Percentiles rank a stretch among this genome's conserved stretches.
Conservation (phyloP, 148 eudicot genomes). For the Persicaria tinctoria region DNA sequence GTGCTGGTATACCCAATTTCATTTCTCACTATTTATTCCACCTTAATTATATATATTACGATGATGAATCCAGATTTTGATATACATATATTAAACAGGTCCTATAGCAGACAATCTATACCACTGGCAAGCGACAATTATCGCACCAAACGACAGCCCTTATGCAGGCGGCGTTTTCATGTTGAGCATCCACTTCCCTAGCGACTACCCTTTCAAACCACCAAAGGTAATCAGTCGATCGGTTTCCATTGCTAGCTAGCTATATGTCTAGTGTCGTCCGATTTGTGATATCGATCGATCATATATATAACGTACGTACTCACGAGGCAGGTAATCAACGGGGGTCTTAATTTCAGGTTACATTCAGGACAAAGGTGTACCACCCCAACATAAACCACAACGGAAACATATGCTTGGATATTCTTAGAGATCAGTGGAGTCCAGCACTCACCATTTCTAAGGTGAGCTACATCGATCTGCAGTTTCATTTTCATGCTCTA, state of each 20-base stretch:
- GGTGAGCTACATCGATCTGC: constrained; percentile 8
- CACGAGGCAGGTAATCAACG: too few relatives aligned
- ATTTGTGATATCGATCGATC: too few relatives aligned
- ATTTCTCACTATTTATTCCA: too few relatives aligned
- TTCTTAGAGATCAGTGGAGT: constrained; percentile 66
- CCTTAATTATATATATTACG: too few relatives aligned
- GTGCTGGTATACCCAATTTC: constrained; percentile 34
- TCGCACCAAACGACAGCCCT: constrained; percentile 54
- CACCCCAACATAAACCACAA: constrained; percentile 64
- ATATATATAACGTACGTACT: too few relatives aligned
- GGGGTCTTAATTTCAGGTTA: constrained; percentile 24
- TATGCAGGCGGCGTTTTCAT: constrained; percentile 60
- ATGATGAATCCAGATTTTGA: too few relatives aligned
- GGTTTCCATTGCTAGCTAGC: too few relatives aligned
- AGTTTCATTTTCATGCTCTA: too few relatives aligned
- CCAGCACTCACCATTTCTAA: constrained; percentile 66
- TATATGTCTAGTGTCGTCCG: too few relatives aligned
- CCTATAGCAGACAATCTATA: constrained; percentile 48
- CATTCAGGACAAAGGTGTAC: constrained; percentile 55
- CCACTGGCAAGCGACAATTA: constrained; percentile 64
- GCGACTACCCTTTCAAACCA: constrained; percentile 64
- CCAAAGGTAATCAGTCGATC: constrained; percentile 36
- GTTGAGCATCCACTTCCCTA: constrained; percentile 46
- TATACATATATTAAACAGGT: constrained; percentile 17
- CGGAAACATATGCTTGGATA: constrained; percentile 62